Evolutionary conservation across 805 yeast genomes (phyloP), one percentile per base, ranked within the genome.

Genomic region (Groenewaldozyma tartarivorans): DNA sequence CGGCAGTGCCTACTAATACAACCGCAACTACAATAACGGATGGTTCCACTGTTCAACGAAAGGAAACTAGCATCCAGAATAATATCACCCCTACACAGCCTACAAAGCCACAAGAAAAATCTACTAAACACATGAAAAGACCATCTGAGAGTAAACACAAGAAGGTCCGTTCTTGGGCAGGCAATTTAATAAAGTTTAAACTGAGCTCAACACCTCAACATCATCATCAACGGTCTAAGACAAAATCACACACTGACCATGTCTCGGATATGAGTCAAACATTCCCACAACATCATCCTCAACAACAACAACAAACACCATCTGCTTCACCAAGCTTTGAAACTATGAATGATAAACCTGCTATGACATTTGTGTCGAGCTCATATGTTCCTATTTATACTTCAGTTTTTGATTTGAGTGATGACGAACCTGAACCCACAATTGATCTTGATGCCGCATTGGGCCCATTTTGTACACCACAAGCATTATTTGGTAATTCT

Each of bases 391-490:
- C 40, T 3, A n/a, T 4, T 20, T 20, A 19, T 11, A 7, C 36
- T 9, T 17, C 33, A 11, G 24, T 34, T 3, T 13, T 31, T 3
- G 16, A 16, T 3, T 7, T 16, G 20, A 26, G 27, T 13, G 55
- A 42, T 58, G 47, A 48, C 7, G 63, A 18, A 62, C 78, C 79
- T 1, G 75, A 72, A 48, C 77, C 79, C 2, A 61, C 71, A 19
- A 76, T 75, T 19, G 79, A 75, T 47, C 55, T 75, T 36, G 80
- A 75, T 46, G 69, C 70, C 21, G 77, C 77, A 7, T 59, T 71
- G 19, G 68, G 64, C 33, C 55, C 66, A 15, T 50, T 49, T 36
- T 53, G 55, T 39, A 57, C 60, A 38, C 63, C 63, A 6, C 43
- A 50, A 6, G 17, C 42, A 19, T 33, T 37, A 13, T 37, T 7